Base-by-base conservation (phyloP, 345 rosid species). In the Psidium guajava region DNA sequence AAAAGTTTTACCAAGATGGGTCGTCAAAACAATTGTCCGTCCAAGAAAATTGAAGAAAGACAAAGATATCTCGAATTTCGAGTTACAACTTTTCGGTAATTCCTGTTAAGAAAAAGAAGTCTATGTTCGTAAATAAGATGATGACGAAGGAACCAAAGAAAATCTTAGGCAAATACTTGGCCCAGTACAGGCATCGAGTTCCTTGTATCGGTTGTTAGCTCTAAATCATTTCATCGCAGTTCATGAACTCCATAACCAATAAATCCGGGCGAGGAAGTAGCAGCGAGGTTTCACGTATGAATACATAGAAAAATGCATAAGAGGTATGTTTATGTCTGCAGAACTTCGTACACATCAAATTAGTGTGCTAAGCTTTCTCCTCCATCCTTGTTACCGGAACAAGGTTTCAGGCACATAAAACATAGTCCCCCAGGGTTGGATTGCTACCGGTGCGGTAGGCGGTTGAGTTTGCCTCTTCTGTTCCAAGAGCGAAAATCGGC, bases 401-500 rank as follows among this genome's bases (percentile, higher is more conserved):
- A 53, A 94, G 74, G 83, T 93, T 91, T 25, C 84, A 82, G 1
- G 86, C 61, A 44, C 86, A 54, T 14, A 89, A 58, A 85, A 91
- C 91, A n/a, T 86, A 44, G 22, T 83, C 87, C 36, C 85, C 53
- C 27, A 64, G 50, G 83, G 85, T 83, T 10, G 83, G 58, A 25
- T 47, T 20, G 56, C 85, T 54, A 53, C 83, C 25, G 81, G 77
- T 82, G 57, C 83, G 9, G 14, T 6, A 24, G 88, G 47, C 2
- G 89, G 44, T 42, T 86, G 73, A 0, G 55, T 86, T 58, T 10
- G 81, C 87, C 59, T 83, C 20, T 3, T 53, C 6, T 85, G 88
- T 22, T 93, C 93, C n/a, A 87, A 75, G 8, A 96, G 83, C 3
- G 85, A 84, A 69, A 53, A 91, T 87, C 99, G 89, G 51, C 99